A percentile compares a stretch with the other conserved stretches of the same genome.
These are phyloP conservation scores for Boletus reticuloceps DNA, from an alignment of 768 basidiomycete species.

Conservation along the genomic window DNA sequence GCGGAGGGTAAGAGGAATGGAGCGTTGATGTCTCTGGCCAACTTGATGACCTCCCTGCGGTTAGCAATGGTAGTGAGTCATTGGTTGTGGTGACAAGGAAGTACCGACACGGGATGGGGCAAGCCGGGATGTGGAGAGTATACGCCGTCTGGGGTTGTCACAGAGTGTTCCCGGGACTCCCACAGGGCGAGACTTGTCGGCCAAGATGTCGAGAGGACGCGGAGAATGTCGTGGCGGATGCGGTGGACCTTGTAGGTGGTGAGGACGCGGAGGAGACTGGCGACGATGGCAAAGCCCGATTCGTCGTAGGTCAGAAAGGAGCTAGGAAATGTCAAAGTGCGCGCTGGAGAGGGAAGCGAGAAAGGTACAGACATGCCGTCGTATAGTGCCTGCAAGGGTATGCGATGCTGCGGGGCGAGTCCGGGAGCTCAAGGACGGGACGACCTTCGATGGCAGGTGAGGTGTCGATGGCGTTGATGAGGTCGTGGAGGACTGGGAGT, in stretches of 20 bases:
- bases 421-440: constrained; percentile 52
- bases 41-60: constrained; percentile 59
- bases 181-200: constrained; percentile 60
- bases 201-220: constrained; percentile 52
- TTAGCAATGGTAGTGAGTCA: constrained; percentile 6
- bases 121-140: constrained; percentile 55
- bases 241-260: constrained; percentile 62
- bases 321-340: constrained; percentile 30
- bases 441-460: constrained; percentile 47
- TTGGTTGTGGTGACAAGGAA: neutral
- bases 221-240: constrained; percentile 56
- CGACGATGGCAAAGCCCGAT: constrained; percentile 50
- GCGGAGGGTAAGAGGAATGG: constrained; percentile 67
- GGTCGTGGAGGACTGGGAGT: constrained; percentile 52
- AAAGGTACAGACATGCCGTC: constrained; percentile 58
- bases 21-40: constrained; percentile 56
- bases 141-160: constrained; percentile 45
- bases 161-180: constrained; percentile 64
- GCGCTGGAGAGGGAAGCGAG: neutral
- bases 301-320: constrained; percentile 46
- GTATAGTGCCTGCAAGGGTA: constrained; percentile 59
- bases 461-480: constrained; percentile 34
- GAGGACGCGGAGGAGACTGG: constrained; percentile 58
- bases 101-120: constrained; percentile 68
- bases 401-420: constrained; percentile 54